Evolutionary conservation across 1,139 yeast genomes (phyloP).

Genomic region (Hanseniaspora gamundiae): DNA sequence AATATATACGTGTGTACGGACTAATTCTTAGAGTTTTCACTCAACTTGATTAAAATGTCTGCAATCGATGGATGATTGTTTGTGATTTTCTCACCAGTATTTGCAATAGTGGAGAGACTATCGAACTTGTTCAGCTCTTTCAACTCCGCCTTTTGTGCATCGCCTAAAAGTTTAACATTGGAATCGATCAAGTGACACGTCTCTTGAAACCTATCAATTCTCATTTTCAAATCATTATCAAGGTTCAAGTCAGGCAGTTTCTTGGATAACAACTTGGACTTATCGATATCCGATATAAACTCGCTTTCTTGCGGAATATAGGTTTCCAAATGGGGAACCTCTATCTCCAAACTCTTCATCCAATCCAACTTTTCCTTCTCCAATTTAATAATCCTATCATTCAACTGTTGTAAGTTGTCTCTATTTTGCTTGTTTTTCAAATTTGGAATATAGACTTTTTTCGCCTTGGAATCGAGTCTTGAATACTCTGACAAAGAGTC

Average conservation of each 20-base stretch:
- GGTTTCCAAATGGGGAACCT: background rate
- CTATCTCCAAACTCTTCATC: conserved; percentile 14
- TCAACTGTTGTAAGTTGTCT: conserved; percentile 15
- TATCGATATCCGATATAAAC: background rate
- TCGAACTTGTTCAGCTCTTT: background rate
- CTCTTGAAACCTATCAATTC: conserved; percentile 10
- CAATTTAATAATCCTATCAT: conserved; percentile 15
- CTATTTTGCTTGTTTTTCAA: conserved; percentile 13
- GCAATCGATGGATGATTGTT: background rate
- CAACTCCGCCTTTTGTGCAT: conserved; percentile 8
- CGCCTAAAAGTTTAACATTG: conserved; percentile 10
- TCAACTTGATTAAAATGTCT: background rate
- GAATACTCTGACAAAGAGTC: no score
- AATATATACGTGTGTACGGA: conserved; percentile 4
- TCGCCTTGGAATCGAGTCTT: conserved; percentile 12
- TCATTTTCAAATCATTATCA: background rate
- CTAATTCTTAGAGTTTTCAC: background rate
- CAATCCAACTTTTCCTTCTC: conserved; percentile 19
- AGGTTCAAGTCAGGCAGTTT: background rate
- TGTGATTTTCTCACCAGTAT: background rate
- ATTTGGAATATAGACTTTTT: conserved; percentile 15
- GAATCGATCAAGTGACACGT: conserved; percentile 13
- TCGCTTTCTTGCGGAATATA: background rate
- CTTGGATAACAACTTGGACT: background rate
- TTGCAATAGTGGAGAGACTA: no score